phyloP scores from a whole-genome alignment of 106 monocot species.

The Apostasia ramifera region DNA sequence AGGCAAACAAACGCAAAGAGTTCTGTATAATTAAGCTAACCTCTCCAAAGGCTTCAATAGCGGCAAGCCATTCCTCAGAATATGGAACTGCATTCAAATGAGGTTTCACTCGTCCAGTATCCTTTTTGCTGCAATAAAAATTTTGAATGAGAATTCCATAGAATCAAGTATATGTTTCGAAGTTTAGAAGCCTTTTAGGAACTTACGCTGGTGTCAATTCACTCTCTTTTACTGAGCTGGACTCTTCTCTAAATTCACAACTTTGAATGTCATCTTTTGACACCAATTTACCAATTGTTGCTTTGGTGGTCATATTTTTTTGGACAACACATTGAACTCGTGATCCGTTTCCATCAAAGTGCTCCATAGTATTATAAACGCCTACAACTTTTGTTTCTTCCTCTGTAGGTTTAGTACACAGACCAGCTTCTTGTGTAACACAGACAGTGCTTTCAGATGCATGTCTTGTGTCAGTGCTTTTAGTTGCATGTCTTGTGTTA shows the following conservation, averaged over 20 bases:
- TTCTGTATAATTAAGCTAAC: constrained; percentile 22
- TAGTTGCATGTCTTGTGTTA: not conserved
- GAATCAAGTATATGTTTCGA: not conserved
- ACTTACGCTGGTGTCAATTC: constrained; percentile 17
- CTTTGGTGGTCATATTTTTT: not conserved
- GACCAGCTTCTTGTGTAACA: constrained; percentile 10
- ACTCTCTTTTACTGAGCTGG: constrained; percentile 12
- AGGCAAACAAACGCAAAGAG: too few relatives aligned
- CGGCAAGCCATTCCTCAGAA: constrained; percentile 87
- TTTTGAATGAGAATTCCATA: not conserved
- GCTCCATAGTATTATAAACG: not conserved
- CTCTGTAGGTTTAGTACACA: constrained; percentile 6
- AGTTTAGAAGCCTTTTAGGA: not conserved
- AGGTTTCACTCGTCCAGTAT: constrained; percentile 12
- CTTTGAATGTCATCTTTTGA: not conserved
- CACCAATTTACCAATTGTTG: not conserved
- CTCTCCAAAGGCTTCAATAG: constrained; percentile 79
- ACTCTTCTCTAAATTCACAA: constrained; percentile 4
- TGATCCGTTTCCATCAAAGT: not conserved
- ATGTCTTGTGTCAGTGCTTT: not conserved
- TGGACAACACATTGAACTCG: constrained; percentile 1
- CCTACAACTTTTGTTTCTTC: not conserved
- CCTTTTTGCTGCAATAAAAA: constrained; percentile 21
- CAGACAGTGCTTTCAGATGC: not conserved
- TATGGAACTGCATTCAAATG: constrained; percentile 53